Conservation (phyloP, 176 grass and related monocot species). For the Bothriochloa decipiens region DNA sequence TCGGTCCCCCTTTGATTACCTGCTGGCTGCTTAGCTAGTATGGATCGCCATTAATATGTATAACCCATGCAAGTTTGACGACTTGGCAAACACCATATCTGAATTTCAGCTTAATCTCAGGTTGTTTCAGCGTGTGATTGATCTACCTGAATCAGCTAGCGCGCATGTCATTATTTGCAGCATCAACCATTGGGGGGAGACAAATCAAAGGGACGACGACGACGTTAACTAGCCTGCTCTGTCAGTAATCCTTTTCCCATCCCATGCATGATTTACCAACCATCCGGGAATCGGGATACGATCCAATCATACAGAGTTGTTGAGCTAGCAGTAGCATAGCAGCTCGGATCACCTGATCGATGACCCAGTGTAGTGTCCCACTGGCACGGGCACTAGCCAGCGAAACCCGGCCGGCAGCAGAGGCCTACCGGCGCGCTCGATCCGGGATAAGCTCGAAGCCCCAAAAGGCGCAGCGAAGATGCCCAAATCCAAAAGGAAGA, state of each 20-base stretch:
- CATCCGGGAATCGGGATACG: not conserved
- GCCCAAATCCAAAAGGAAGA: not conserved
- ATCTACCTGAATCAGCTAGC: too few relatives aligned
- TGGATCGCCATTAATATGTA: too few relatives aligned
- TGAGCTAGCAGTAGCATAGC: not conserved
- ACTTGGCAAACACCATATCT: too few relatives aligned
- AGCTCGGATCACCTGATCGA: not conserved
- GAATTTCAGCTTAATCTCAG: not conserved
- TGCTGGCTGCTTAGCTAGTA: too few relatives aligned
- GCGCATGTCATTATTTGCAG: not conserved
- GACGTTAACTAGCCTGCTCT: not conserved
- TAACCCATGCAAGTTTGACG: too few relatives aligned
- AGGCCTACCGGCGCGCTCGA: not conserved
- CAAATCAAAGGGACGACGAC: not conserved
- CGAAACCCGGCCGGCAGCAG: not conserved
- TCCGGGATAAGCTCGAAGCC: not conserved
- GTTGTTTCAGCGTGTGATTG: not conserved
- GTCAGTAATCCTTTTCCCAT: not conserved
- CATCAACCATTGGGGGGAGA: not conserved
- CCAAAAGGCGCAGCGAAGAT: slow-evolving; percentile 3
- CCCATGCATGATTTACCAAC: not conserved
- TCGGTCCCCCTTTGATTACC: not conserved
- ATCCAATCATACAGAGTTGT: not conserved
- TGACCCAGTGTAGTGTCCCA: not conserved
- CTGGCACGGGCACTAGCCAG: not conserved